Evolutionary conservation across 176 grass and related monocot species (phyloP).

Genomic region (Microstegium vimineum): DNA sequence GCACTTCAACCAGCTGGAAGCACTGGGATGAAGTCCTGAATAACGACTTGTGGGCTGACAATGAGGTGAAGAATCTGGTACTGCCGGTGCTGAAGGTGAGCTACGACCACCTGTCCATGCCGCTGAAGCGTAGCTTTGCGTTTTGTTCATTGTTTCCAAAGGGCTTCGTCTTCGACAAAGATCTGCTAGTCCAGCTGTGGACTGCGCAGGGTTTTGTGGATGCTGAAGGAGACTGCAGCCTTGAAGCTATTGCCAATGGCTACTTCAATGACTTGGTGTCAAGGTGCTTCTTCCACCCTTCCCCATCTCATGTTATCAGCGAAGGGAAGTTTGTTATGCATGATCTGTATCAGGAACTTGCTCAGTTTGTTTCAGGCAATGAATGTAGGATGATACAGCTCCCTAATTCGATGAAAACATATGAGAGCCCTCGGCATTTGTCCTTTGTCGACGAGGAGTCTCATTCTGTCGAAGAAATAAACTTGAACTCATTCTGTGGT

Average conservation of each 20-base stretch:
- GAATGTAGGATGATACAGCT: constrained; percentile 30
- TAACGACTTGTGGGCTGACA: constrained; percentile 24
- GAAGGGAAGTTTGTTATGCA: constrained; percentile 41
- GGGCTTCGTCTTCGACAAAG: constrained; percentile 40
- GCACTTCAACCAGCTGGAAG: not conserved
- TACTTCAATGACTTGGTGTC: constrained; percentile 44
- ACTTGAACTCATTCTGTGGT: not conserved
- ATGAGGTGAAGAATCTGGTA: constrained; percentile 13
- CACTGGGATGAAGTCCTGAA: constrained; percentile 35
- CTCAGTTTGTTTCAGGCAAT: constrained; percentile 23
- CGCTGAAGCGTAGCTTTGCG: constrained; percentile 45
- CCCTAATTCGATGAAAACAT: not conserved
- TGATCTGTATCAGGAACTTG: constrained; percentile 53
- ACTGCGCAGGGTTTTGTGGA: constrained; percentile 42
- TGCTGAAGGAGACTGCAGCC: not conserved
- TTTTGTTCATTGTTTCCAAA: constrained; percentile 52
- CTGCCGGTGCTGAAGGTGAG: constrained; percentile 47
- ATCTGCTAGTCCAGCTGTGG: constrained; percentile 43
- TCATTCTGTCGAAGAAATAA: not conserved
- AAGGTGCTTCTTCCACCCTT: constrained; percentile 34
- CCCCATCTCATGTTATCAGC: not conserved
- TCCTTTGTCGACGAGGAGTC: constrained; percentile 20
- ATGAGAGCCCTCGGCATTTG: constrained; percentile 34
- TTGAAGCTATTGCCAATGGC: constrained; percentile 13
- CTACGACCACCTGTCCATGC: constrained; percentile 33